Evolutionary conservation across 768 basidiomycete genomes (phyloP).

Genomic region (Leccinum ochraceum): DNA sequence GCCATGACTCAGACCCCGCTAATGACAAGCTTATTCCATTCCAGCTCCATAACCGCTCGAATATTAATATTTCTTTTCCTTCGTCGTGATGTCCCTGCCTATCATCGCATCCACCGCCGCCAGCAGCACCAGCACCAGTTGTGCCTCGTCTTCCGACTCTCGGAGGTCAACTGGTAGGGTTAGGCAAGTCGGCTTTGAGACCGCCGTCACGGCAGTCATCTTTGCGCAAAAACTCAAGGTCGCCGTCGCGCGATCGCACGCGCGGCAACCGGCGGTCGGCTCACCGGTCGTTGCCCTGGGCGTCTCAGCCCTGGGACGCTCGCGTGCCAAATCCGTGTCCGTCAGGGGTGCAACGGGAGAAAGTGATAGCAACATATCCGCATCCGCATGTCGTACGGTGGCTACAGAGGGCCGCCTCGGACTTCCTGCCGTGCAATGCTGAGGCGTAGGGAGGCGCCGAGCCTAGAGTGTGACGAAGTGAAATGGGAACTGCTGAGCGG

Average conservation of each 20-base stretch:
- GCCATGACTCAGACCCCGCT: constrained; percentile 3
- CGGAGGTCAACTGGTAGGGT: not conserved
- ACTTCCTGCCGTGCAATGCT: not conserved
- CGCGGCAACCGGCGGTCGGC: not conserved
- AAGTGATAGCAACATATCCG: too few relatives aligned
- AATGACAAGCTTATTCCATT: not conserved
- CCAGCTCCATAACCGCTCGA: not conserved
- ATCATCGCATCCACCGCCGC: not conserved
- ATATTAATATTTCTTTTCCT: not conserved
- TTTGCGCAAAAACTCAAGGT: constrained; percentile 26
- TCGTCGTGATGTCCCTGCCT: constrained; percentile 5
- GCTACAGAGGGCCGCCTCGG: not conserved
- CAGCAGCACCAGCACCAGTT: not conserved
- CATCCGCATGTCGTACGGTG: not conserved
- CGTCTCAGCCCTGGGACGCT: not conserved
- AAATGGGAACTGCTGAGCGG: not conserved
- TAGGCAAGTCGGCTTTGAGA: constrained; percentile 25
- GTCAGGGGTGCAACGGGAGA: constrained; percentile 1
- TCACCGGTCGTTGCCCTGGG: not conserved
- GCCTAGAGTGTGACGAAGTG: too few relatives aligned
- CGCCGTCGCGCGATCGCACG: constrained; percentile 15
- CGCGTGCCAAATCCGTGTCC: constrained; percentile 8
- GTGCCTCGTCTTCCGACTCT: constrained; percentile 1
- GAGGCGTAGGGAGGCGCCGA: not conserved
- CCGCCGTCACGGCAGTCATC: constrained; percentile 23